Percentiles rank a stretch among this genome's conserved stretches.
These are phyloP conservation scores for Glaciozyma antarctica DNA, from an alignment of 768 basidiomycete genomes.

Conservation along the genomic window DNA sequence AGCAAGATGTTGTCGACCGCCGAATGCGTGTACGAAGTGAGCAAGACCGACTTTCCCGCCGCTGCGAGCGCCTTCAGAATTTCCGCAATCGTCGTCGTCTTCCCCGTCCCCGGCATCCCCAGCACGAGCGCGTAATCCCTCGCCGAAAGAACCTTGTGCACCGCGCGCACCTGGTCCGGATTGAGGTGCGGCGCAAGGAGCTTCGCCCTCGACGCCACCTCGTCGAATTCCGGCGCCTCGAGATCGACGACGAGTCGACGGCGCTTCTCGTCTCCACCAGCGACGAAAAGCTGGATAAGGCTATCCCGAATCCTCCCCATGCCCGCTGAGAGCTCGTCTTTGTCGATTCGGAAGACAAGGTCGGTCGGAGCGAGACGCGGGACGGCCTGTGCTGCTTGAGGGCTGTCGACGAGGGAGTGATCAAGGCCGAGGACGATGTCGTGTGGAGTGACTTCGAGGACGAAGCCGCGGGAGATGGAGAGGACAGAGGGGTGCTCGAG, in stretches of 20 bases:
- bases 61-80: constrained; percentile 69
- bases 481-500: constrained; percentile 70
- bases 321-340: constrained; percentile 77
- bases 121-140: constrained; percentile 83
- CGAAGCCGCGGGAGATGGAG: constrained; percentile 72
- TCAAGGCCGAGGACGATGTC: constrained; percentile 72
- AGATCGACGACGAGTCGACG: constrained; percentile 76
- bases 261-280: constrained; percentile 55
- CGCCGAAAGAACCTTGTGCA: constrained; percentile 64
- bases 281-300: constrained; percentile 77
- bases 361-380: constrained; percentile 17
- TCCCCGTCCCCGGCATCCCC: constrained; percentile 98
- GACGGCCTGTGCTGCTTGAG: constrained; percentile 35
- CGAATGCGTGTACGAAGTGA: constrained; percentile 93
- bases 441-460: constrained; percentile 58
- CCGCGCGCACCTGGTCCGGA: constrained; percentile 58
- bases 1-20: constrained; percentile 94
- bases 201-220: constrained; percentile 3
- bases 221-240: constrained; percentile 54
- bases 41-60: constrained; percentile 73
- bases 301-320: constrained; percentile 85
- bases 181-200: constrained; percentile 51
- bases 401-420: constrained; percentile 42
- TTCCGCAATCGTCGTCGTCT: constrained; percentile 87
- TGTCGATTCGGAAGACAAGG: constrained; percentile 73